Evolutionary conservation across 108 stramenopile species (phyloP).

Genomic region (Nannochloropsis oceanica): DNA sequence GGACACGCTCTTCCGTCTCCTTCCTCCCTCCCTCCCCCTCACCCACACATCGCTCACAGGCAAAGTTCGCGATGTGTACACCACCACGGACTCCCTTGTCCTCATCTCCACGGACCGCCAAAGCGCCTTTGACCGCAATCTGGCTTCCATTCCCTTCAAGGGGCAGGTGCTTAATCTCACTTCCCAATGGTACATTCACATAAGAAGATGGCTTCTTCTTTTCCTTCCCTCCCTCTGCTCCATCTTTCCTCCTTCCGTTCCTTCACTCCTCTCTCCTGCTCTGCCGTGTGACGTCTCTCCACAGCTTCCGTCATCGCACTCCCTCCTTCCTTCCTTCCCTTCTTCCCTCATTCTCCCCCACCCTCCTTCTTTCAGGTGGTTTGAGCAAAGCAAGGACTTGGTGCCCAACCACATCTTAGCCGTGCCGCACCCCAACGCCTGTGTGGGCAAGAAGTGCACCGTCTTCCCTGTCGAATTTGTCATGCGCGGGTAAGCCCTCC

Average conservation of each 20-base stretch:
- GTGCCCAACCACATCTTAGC: constrained; percentile 78
- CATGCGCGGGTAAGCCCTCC: constrained; percentile 44
- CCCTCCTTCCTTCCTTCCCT: not conserved
- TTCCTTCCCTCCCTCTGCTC: not conserved
- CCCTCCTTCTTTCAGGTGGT: constrained; percentile 51
- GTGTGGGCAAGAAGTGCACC: constrained; percentile 66
- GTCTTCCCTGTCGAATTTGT: constrained; percentile 98
- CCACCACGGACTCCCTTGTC: constrained; percentile 43
- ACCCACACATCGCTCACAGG: not conserved
- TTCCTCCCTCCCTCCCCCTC: not conserved
- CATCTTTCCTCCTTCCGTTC: not conserved
- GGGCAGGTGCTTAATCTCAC: constrained; percentile 86
- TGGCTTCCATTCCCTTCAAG: constrained; percentile 88
- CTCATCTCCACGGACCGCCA: constrained; percentile 94
- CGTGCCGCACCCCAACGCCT: constrained; percentile 84
- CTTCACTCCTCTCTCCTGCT: not conserved
- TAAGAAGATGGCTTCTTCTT: not conserved
- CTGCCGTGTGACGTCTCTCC: not conserved
- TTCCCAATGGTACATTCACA: constrained; percentile 24
- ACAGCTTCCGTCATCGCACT: not conserved
- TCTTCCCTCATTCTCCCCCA: not conserved
- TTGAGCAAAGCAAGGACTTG: constrained; percentile 64
- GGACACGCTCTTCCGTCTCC: not conserved
- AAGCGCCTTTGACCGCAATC: constrained; percentile 89
- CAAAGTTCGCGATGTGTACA: constrained; percentile 45